Conservation (phyloP, 345 rosid species). For the Reutealis trisperma region DNA sequence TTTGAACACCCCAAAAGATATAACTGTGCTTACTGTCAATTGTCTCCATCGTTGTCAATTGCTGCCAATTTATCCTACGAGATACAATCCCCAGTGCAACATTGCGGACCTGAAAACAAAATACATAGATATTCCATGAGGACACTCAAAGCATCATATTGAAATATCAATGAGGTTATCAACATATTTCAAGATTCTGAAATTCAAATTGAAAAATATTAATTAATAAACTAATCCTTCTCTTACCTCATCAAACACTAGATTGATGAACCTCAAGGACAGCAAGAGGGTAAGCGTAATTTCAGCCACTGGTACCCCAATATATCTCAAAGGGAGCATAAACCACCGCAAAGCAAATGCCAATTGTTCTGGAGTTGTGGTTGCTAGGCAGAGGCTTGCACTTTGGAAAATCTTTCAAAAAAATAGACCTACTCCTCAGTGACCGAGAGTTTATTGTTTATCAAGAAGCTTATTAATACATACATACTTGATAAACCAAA, state of each 20-base stretch:
- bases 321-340: constrained; percentile 64
- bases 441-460: constrained; percentile 17
- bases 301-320: constrained; percentile 91
- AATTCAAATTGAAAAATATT: neutral
- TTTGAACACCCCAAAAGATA: neutral
- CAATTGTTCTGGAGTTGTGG: constrained; percentile 93
- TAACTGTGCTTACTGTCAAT: constrained; percentile 60
- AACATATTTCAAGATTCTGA: neutral
- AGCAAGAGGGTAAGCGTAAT: constrained; percentile 81
- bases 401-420: constrained; percentile 79
- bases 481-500: neutral
- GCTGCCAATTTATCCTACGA: constrained; percentile 87
- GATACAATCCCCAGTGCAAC: constrained; percentile 90
- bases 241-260: constrained; percentile 88
- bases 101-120: constrained; percentile 62
- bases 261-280: constrained; percentile 82
- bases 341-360: constrained; percentile 87
- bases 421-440: constrained; percentile 23
- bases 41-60: constrained; percentile 74
- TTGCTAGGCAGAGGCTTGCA: constrained; percentile 86
- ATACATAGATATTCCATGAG: neutral
- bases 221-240: neutral
- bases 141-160: neutral
- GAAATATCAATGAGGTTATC: neutral
- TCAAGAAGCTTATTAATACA: neutral